These are phyloP conservation scores for Chalaropsis ovoidea DNA, from an alignment of 2,329 filamentous ascomycete species.

Conservation along the genomic window DNA sequence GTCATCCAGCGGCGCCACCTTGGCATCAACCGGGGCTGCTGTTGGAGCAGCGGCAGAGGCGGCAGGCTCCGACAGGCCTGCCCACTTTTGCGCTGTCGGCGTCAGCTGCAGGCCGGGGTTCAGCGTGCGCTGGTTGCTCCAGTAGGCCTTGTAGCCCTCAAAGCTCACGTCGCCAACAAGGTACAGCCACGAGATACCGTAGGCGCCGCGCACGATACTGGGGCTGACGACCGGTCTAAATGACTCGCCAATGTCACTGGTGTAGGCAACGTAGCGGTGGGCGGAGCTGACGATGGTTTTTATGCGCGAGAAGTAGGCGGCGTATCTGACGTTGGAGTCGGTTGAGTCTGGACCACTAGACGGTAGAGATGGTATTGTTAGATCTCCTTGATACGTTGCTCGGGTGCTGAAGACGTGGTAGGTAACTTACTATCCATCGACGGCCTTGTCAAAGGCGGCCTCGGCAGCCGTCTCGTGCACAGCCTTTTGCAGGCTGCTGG, in stretches of 20 bases:
- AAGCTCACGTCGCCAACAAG: conserved; percentile 80
- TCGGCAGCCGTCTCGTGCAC: conserved; percentile 51
- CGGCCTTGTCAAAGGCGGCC: conserved; percentile 46
- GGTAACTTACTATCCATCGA: conserved; percentile 23
- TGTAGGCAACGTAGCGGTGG: conserved; percentile 95
- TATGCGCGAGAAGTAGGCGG: conserved; percentile 76
- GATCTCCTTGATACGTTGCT: not conserved
- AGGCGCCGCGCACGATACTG: conserved; percentile 67
- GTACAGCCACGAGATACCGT: conserved; percentile 87
- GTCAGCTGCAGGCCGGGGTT: conserved; percentile 55
- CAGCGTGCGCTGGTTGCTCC: conserved; percentile 66
- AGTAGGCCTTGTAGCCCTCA: conserved; percentile 92
- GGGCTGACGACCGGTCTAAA: conserved; percentile 91
- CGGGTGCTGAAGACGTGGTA: not conserved
- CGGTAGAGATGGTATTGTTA: not conserved
- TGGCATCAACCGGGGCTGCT: conserved; percentile 31
- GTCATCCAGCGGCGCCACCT: conserved; percentile 67
- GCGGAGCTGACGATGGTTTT: conserved; percentile 81
- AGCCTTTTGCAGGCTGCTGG: conserved; percentile 46
- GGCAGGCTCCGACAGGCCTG: conserved; percentile 36
- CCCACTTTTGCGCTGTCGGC: conserved; percentile 39
- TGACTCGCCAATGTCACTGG: conserved; percentile 89
- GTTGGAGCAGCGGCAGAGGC: conserved; percentile 14
- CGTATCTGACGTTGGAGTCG: conserved; percentile 78
- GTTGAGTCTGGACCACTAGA: conserved; percentile 57